Evolutionary conservation across 495 filamentous ascomycete genomes (phyloP).

Genomic region (Penicillium pancosmium): DNA sequence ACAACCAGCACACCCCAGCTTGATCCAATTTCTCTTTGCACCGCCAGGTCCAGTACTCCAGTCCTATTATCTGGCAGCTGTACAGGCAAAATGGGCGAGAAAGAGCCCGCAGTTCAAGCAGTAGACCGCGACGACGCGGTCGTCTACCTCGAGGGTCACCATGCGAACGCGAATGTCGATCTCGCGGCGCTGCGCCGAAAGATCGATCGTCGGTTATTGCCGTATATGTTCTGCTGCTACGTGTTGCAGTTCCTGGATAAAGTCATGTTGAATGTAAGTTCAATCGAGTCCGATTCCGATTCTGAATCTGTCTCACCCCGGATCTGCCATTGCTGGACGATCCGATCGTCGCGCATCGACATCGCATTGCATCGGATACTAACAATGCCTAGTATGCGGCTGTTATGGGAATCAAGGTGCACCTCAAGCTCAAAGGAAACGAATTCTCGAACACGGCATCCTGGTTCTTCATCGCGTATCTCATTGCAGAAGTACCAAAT

Average conservation of each 20-base stretch:
- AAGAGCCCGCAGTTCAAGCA: constrained; percentile 10
- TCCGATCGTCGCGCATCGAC: not conserved
- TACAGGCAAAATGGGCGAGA: constrained; percentile 16
- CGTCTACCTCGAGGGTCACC: constrained; percentile 35
- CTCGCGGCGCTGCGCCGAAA: constrained; percentile 34
- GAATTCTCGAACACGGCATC: constrained; percentile 57
- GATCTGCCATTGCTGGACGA: not conserved
- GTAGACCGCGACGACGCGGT: constrained; percentile 37
- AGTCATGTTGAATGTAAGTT: constrained; percentile 59
- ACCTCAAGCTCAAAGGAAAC: constrained; percentile 51
- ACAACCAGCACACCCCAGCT: constrained; percentile 3
- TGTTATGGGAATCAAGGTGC: constrained; percentile 56
- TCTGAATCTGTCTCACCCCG: not conserved
- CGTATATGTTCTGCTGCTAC: constrained; percentile 63
- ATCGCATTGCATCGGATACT: not conserved
- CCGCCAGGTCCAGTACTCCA: not conserved
- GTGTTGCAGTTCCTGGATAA: constrained; percentile 70
- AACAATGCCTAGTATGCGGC: constrained; percentile 47
- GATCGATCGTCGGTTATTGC: constrained; percentile 54
- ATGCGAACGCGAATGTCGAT: constrained; percentile 14
- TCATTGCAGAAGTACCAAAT: constrained; percentile 58
- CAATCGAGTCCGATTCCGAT: constrained; percentile 8
- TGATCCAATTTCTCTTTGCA: not conserved
- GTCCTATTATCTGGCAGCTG: not conserved
- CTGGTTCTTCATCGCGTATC: constrained; percentile 57